Evolutionary conservation across 768 basidiomycete genomes (phyloP).

Genomic region (Basidioascus undulatus): DNA sequence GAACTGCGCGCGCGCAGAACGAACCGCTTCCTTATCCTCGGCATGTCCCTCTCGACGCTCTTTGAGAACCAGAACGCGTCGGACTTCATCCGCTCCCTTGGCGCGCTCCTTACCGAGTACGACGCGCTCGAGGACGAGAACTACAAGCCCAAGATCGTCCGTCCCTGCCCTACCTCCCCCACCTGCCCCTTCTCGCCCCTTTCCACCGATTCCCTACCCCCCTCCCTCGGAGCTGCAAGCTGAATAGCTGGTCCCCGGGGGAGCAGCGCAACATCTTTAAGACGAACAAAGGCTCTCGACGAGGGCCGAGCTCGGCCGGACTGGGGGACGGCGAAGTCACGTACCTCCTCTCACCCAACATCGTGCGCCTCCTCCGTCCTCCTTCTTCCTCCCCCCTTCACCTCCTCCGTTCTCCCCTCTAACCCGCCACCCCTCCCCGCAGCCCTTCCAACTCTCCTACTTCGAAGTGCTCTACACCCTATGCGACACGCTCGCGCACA

Average conservation of each 20-base stretch:
- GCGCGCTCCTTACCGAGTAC: conserved; percentile 48
- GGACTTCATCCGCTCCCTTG: conserved; percentile 49
- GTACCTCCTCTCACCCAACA: conserved; percentile 46
- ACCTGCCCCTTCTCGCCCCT: background rate
- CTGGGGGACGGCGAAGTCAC: conserved; percentile 35
- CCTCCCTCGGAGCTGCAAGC: conserved; percentile 16
- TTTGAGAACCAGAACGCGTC: conserved; percentile 54
- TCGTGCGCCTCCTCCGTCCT: conserved; percentile 26
- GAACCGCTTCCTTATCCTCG: conserved; percentile 52
- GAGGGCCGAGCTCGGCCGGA: conserved; percentile 28
- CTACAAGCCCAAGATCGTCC: conserved; percentile 44
- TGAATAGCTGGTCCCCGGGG: conserved; percentile 28
- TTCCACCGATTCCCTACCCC: conserved; percentile 5
- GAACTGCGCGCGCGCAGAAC: conserved; percentile 27
- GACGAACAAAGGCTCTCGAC: too few relatives aligned
- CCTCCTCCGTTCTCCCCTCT: background rate
- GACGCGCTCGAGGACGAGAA: conserved; percentile 58
- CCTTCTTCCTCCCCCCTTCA: background rate
- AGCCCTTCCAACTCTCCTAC: conserved; percentile 67
- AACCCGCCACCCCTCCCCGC: background rate
- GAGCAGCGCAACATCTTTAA: conserved; percentile 27
- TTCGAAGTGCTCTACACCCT: conserved; percentile 64
- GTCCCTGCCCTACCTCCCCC: too few relatives aligned
- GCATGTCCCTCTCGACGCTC: conserved; percentile 55
- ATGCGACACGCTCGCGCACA: conserved; percentile 63